Percentiles rank a stretch among this genome's conserved stretches.
phyloP scores from a whole-genome alignment of 495 filamentous ascomycete genomes.

The Penicillium flavigenum region DNA sequence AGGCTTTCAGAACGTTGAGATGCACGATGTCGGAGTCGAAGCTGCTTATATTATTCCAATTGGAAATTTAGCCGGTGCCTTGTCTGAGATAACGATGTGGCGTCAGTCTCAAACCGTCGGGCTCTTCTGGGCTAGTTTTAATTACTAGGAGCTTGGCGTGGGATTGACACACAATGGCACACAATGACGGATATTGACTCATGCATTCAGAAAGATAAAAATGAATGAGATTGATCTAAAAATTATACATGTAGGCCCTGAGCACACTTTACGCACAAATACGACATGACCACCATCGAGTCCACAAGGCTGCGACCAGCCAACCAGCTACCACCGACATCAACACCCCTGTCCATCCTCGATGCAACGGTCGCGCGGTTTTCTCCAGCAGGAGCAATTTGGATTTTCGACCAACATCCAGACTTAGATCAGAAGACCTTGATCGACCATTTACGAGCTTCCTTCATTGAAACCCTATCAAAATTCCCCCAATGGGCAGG shows the following conservation, averaged over 20 bases:
- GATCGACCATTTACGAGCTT: constrained; percentile 22
- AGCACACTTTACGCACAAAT: neutral
- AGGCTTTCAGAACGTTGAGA: no score
- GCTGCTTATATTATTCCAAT: neutral
- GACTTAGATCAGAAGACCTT: constrained; percentile 7
- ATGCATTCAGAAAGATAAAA: constrained; percentile 1
- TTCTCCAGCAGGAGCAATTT: constrained; percentile 23
- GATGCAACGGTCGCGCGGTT: constrained; percentile 34
- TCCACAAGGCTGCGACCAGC: constrained; percentile 4
- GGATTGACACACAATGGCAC: neutral
- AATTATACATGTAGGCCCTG: no score
- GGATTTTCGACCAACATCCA: constrained; percentile 20
- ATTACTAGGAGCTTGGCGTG: neutral
- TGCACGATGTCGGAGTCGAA: neutral
- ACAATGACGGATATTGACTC: constrained; percentile 2
- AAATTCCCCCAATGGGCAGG: constrained; percentile 38
- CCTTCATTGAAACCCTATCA: constrained; percentile 26
- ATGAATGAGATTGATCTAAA: neutral
- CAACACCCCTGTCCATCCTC: constrained; percentile 28
- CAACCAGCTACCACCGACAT: neutral
- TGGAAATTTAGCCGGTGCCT: neutral
- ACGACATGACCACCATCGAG: constrained; percentile 4
- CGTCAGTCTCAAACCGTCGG: neutral
- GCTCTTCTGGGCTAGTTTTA: neutral
- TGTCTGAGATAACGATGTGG: neutral